A percentile compares a stretch with the other conserved stretches of the same genome.
phyloP scores from a whole-genome alignment of 306 rosid genomes.

The Vicia sativa region DNA sequence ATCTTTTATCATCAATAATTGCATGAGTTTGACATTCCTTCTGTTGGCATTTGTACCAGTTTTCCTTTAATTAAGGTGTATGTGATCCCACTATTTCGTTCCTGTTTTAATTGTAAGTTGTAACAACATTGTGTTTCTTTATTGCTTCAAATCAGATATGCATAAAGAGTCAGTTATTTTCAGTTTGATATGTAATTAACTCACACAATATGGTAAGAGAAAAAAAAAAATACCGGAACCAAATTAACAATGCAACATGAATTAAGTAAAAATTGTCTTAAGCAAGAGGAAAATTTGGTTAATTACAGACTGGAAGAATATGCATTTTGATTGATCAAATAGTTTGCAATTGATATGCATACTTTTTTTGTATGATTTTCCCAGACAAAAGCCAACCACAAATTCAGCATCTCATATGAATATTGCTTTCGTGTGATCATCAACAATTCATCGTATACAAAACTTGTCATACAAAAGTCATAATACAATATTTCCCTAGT shows the following conservation, averaged over 20 bases:
- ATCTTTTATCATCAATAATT: conserved; percentile 26
- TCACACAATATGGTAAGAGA: background rate
- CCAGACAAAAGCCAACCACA: background rate
- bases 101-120: background rate
- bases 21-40: conserved; percentile 36
- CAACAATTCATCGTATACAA: conserved; percentile 21
- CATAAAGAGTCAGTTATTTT: conserved; percentile 21
- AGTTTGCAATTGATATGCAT: too few relatives aligned
- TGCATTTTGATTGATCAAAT: too few relatives aligned
- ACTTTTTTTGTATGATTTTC: too few relatives aligned
- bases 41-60: conserved; percentile 54
- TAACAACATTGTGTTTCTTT: too few relatives aligned
- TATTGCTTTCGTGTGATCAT: conserved; percentile 18
- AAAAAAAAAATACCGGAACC: background rate
- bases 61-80: conserved; percentile 23
- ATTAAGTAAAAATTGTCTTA: background rate
- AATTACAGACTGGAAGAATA: too few relatives aligned
- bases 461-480: conserved; percentile 2
- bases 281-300: background rate
- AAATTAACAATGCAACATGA: background rate
- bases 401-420: background rate
- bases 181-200: background rate
- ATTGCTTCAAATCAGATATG: conserved; percentile 1
- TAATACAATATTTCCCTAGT: conserved; percentile 19
- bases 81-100: background rate